phyloP scores from a whole-genome alignment of 2,329 filamentous ascomycete genomes.

The Ceratocystis huliohia region DNA sequence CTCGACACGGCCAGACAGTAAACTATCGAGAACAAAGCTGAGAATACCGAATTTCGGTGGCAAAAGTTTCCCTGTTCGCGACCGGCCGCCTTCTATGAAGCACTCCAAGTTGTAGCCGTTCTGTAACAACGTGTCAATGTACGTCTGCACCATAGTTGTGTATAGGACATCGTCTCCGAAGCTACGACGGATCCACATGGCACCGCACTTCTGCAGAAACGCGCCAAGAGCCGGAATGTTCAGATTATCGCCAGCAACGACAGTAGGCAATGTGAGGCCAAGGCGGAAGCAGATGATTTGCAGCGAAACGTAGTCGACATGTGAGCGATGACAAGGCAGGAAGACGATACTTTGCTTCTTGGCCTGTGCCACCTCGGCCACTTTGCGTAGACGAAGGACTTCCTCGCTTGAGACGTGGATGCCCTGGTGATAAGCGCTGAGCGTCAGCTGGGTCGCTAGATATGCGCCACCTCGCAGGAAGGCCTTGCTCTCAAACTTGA shows the following conservation, averaged over 20 bases:
- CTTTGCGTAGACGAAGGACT: constrained; percentile 65
- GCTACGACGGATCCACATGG: constrained; percentile 88
- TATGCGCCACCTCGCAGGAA: constrained; percentile 94
- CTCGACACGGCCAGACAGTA: constrained; percentile 74
- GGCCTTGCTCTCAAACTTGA: constrained; percentile 90
- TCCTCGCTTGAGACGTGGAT: constrained; percentile 96
- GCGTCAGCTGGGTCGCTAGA: constrained; percentile 71
- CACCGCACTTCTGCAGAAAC: constrained; percentile 90
- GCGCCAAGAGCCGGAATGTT: constrained; percentile 84
- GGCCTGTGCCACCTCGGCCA: constrained; percentile 68
- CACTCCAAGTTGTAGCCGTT: constrained; percentile 92
- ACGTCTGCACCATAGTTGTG: constrained; percentile 82
- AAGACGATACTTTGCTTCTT: constrained; percentile 96
- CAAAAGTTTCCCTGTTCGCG: constrained; percentile 82
- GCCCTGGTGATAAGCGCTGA: constrained; percentile 87
- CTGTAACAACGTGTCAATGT: constrained; percentile 83
- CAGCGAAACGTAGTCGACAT: constrained; percentile 90
- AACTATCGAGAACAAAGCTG: constrained; percentile 78
- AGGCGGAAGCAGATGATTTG: constrained; percentile 93
- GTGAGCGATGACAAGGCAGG: constrained; percentile 82
- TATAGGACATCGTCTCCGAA: constrained; percentile 91
- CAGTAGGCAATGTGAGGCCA: constrained; percentile 75
- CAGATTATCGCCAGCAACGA: constrained; percentile 90
- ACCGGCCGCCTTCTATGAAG: constrained; percentile 91
- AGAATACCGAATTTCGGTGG: constrained; percentile 93